phyloP scores from a whole-genome alignment of 1,284 basidiomycete species.

The Apiotrichum gracile region DNA sequence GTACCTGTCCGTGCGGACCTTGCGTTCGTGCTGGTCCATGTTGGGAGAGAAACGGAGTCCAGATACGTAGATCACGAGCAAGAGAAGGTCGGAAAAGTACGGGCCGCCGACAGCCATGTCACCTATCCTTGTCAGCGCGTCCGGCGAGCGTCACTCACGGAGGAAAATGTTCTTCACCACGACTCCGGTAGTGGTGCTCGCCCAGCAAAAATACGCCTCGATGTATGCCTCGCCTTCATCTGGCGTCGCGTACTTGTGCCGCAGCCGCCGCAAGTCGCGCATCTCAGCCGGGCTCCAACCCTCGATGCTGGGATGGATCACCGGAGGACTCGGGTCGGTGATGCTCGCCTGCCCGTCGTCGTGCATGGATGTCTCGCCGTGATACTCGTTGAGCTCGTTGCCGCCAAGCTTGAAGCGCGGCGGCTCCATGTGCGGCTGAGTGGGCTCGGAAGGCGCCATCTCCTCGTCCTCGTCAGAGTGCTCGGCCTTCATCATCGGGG shows the following conservation, averaged over 20 bases:
- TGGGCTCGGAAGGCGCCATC: background rate
- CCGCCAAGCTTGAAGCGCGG: constrained; percentile 19
- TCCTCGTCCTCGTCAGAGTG: background rate
- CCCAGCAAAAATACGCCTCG: constrained; percentile 22
- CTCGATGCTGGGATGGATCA: background rate
- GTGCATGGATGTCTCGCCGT: constrained; percentile 18
- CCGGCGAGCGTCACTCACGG: constrained; percentile 4
- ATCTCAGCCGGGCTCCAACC: constrained; percentile 13
- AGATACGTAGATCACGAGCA: constrained; percentile 18
- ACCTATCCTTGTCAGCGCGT: constrained; percentile 5
- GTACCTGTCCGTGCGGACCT: constrained; percentile 11
- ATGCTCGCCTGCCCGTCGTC: constrained; percentile 9
- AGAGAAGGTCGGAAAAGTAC: constrained; percentile 21
- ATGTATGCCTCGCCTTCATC: constrained; percentile 21
- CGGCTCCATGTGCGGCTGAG: constrained; percentile 10
- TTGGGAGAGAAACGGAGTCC: constrained; percentile 19
- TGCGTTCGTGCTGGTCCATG: constrained; percentile 15
- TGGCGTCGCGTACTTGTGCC: constrained; percentile 19
- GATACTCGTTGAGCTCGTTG: constrained; percentile 16
- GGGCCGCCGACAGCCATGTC: constrained; percentile 23
- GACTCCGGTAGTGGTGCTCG: constrained; percentile 11
- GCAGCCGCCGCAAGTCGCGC: constrained; percentile 11
- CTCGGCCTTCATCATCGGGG: constrained; percentile 1
- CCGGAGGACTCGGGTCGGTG: background rate
- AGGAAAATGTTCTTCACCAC: constrained; percentile 17